phyloP scores from a whole-genome alignment of 129 eudicot species.

The Daucus carota region DH1_v3.0 NC_030382.2:55497001-55497500 shows the following conservation, averaged over 20 bases:
- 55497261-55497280: background rate
- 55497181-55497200: constrained; percentile 9
- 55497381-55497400: background rate
- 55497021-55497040: constrained; percentile 83
- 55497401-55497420: background rate
- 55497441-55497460: background rate
- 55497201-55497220: background rate
- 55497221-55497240: background rate
- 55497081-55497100: constrained; percentile 54
- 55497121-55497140: constrained; percentile 40
- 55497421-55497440: background rate
- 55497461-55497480: background rate
- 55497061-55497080: constrained; percentile 57
- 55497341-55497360: background rate
- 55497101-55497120: constrained; percentile 43
- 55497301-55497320: background rate
- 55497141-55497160: constrained; percentile 21
- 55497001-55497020: constrained; percentile 44
- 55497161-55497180: constrained; percentile 35
- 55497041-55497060: constrained; percentile 59
- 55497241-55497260: background rate
- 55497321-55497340: background rate
- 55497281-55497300: background rate
- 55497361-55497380: background rate
- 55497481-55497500: background rate